Conservation (phyloP, 2,329 filamentous ascomycete genomes). For the Talaromyces marneffei region DNA sequence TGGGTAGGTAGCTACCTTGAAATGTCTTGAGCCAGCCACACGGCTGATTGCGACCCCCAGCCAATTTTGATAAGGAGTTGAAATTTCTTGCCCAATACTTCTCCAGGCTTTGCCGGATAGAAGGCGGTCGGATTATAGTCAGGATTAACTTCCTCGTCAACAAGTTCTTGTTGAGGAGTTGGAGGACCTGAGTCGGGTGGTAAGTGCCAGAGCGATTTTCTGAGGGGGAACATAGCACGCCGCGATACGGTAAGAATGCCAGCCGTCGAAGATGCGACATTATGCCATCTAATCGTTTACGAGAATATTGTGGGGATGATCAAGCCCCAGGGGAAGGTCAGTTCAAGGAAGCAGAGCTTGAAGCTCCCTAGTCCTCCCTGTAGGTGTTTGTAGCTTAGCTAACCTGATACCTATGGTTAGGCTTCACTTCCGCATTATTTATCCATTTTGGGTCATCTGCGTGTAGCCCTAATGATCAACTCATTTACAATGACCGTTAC, state of each 20-base stretch:
- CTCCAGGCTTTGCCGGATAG: constrained; percentile 28
- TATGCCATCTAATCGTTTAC: background rate
- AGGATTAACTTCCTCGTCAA: constrained; percentile 9
- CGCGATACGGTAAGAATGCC: background rate
- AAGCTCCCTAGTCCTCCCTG: too few species aligned
- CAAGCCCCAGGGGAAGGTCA: background rate
- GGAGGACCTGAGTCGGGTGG: background rate
- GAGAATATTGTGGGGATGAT: background rate
- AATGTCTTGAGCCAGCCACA: constrained; percentile 34
- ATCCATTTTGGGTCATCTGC: background rate
- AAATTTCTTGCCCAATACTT: constrained; percentile 25
- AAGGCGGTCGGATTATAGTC: background rate
- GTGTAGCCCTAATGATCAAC: background rate
- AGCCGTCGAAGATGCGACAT: background rate
- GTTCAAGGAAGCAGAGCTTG: background rate
- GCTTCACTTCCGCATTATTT: too few species aligned
- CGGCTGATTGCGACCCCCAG: constrained; percentile 32
- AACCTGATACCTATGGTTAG: background rate
- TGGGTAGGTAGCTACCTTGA: background rate
- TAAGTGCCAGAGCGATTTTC: background rate
- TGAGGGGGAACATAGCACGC: background rate
- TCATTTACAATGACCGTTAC: background rate
- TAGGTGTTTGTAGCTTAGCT: too few species aligned
- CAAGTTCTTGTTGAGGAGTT: background rate
- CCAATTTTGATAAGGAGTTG: constrained; percentile 34